phyloP scores from a whole-genome alignment of 345 rosid species.

The Ceriops decandra region DNA sequence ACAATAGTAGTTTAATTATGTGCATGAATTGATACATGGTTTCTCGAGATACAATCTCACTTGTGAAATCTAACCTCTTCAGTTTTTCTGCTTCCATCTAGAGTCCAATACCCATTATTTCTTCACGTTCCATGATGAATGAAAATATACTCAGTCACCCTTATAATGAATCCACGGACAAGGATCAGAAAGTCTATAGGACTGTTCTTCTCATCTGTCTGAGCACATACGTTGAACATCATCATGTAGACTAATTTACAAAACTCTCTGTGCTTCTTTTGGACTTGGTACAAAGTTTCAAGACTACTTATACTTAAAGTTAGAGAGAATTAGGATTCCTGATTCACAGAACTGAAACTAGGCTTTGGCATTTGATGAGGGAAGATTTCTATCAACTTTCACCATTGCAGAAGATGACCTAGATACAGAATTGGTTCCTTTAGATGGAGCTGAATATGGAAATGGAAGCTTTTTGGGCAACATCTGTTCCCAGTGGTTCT shows the following conservation, averaged over 20 bases:
- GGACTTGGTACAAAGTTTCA: conserved; percentile 9
- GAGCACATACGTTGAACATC: too few species aligned
- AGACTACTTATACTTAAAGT: conserved; percentile 16
- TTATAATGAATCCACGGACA: too few species aligned
- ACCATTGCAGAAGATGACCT: conserved; percentile 39
- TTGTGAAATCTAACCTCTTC: background rate
- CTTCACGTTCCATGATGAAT: background rate
- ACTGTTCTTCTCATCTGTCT: too few species aligned
- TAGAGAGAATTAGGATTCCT: conserved; percentile 15
- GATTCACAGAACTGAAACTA: conserved; percentile 27
- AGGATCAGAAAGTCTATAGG: too few species aligned
- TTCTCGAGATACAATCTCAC: too few species aligned
- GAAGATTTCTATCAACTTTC: conserved; percentile 28
- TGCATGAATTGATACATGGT: too few species aligned
- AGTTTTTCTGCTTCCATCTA: background rate
- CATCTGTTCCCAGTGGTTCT: conserved; percentile 68
- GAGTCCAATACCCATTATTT: background rate
- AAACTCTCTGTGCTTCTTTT: conserved; percentile 15
- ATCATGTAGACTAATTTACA: too few species aligned
- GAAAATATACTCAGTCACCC: background rate
- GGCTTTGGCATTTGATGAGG: conserved; percentile 53
- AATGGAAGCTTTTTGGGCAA: conserved; percentile 78
- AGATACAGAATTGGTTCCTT: conserved; percentile 66
- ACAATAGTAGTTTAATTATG: too few species aligned
- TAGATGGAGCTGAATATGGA: conserved; percentile 81